Evolutionary conservation across 192 early-diverging fungal genomes (phyloP), one percentile per base, ranked within the genome.

Genomic region (Blastocladiella britannica): DNA sequence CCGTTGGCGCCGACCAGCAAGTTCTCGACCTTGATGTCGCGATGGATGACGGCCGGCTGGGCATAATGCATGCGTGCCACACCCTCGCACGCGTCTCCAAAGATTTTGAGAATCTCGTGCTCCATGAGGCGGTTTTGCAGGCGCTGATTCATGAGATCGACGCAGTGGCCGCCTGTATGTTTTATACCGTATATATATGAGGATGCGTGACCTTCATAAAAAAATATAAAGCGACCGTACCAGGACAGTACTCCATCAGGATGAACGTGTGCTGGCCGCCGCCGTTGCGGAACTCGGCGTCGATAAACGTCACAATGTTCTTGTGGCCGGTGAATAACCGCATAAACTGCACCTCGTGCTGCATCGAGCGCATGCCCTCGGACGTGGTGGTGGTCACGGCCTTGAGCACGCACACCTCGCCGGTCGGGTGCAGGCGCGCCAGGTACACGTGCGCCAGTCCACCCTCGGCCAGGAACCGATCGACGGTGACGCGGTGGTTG

Each of bases 391-490:
- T 79, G 12, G 82, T 78, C 22, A 83, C 79, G 54, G 87, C 72
- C 55, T 96, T 96, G 64, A 96, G 69, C 0, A 93, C 89, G 24
- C 82, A 80, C 22, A 62, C 65, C 22, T 72, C 61, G 15, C 73
- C 72, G 7, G 67, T 67, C 47, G 70, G 71, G 31, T 72, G 63
- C 5, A 80, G 65, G 5, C 68, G 66, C 1, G 86, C 89, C 47
- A 87, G 61, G 61, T 96, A 96, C 24, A 96, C 82, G 69, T 93
- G 85, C 9, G 93, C 89, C 61, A 89, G 87, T 5, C 88, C 90
- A 84, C 82, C 82, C 68, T 87, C 82, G 24, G 86, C 84, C 26
- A 88, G 70, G 68, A 76, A 87, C 15, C 77, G 72, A 31, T 88
- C 81, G 22, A 87, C 77, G 56, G 78, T 63, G 25, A 85, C 80